phyloP scores from a whole-genome alignment of 164 flowering plant genomes.

The Berberis thunbergii region DNA sequence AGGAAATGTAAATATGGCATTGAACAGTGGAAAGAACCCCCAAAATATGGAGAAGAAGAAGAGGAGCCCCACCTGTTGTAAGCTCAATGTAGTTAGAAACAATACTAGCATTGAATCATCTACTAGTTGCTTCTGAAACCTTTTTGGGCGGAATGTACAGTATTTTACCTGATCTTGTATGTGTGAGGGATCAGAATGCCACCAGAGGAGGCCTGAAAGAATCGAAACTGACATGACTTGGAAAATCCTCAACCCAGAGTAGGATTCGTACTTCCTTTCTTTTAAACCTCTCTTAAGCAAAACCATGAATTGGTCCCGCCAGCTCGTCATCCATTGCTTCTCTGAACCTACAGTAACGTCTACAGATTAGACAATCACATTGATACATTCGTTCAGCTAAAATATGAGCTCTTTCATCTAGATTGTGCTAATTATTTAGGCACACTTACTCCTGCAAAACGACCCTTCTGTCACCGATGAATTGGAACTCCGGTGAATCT shows the following conservation, averaged over 20 bases:
- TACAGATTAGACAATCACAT: background rate
- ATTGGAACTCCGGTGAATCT: conserved; percentile 25
- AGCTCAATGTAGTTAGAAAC: background rate
- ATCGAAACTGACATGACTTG: conserved; percentile 78
- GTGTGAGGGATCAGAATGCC: conserved; percentile 66
- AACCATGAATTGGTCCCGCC: conserved; percentile 78
- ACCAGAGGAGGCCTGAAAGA: conserved; percentile 82
- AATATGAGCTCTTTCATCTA: background rate
- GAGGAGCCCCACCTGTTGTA: conserved; percentile 65
- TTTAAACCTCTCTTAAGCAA: conserved; percentile 56
- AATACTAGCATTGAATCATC: background rate
- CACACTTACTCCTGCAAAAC: conserved; percentile 26
- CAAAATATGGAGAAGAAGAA: conserved; percentile 94
- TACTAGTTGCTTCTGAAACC: background rate
- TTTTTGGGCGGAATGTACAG: background rate
- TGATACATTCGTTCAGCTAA: background rate
- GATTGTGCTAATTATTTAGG: background rate
- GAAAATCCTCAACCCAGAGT: conserved; percentile 61
- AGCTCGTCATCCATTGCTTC: conserved; percentile 48
- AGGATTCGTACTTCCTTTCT: conserved; percentile 84
- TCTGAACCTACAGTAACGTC: conserved; percentile 19
- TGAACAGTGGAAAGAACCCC: conserved; percentile 90
- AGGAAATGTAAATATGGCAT: conserved; percentile 87
- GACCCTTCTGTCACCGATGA: conserved; percentile 8
- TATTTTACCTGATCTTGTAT: conserved; percentile 80